Percentiles rank a stretch among this genome's conserved stretches.
Evolutionary conservation across 208 protist genomes (phyloP).

Genomic region (Crithidia thermophila): DNA sequence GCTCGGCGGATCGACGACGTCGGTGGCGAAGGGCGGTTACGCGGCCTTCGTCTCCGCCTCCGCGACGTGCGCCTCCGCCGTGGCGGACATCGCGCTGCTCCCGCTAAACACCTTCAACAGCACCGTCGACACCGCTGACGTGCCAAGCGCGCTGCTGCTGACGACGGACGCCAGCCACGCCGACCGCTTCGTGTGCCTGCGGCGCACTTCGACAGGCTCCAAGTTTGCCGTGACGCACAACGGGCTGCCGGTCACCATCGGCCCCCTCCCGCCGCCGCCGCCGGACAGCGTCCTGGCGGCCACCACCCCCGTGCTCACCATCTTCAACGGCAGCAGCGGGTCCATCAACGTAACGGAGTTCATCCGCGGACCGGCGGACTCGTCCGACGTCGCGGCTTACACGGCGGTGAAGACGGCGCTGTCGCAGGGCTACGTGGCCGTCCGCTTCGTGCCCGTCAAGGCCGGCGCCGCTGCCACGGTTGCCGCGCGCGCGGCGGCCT

Average conservation of each 20-base stretch:
- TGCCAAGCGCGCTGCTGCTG: slow-evolving; percentile 20
- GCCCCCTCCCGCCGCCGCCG: neutral
- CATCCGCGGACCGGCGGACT: slow-evolving; percentile 10
- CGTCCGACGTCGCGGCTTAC: slow-evolving; percentile 26
- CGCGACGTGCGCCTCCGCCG: slow-evolving; percentile 32
- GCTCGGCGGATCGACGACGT: slow-evolving; percentile 39
- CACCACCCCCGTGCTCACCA: slow-evolving; percentile 20
- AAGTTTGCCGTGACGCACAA: slow-evolving; percentile 19
- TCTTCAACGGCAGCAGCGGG: slow-evolving; percentile 62
- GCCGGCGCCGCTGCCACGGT: slow-evolving; percentile 29
- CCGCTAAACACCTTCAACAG: slow-evolving; percentile 32
- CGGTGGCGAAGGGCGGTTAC: slow-evolving; percentile 43
- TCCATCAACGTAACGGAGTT: slow-evolving; percentile 36
- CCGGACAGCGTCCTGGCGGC: neutral
- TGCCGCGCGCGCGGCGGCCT: slow-evolving; percentile 23
- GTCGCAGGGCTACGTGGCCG: slow-evolving; percentile 22
- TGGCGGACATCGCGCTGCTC: slow-evolving; percentile 22
- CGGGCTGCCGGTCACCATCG: slow-evolving; percentile 16
- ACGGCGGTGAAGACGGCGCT: slow-evolving; percentile 19
- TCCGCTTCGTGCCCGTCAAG: slow-evolving; percentile 30
- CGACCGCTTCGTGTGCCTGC: slow-evolving; percentile 32
- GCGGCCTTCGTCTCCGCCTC: slow-evolving; percentile 49
- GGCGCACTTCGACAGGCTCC: slow-evolving; percentile 33
- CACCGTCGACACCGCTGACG: slow-evolving; percentile 9
- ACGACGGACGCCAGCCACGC: neutral